Base-by-base conservation (phyloP, 768 basidiomycete genomes). In the Lyophyllum semitale region DNA sequence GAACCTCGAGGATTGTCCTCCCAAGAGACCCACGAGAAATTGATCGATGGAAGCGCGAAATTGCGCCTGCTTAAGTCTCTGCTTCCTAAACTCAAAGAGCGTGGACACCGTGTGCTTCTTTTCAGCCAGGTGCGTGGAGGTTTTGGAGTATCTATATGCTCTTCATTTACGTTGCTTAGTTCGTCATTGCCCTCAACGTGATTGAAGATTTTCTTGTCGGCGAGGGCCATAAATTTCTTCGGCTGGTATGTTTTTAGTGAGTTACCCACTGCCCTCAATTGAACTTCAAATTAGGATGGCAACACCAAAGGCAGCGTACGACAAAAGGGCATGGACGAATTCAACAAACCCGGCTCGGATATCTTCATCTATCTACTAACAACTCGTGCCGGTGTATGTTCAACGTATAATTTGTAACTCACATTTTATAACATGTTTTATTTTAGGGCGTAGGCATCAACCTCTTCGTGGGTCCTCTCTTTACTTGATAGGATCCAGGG, bases 301-400 rank as follows among this genome's bases (percentile, higher is more conserved):
- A 87, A 84, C 57, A 95, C 94, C 3, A 90, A 90, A 67, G 87
- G 91, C 62, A 76, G 78, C 4, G 83, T 84, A n/a, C 83, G 97
- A 22, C 97, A 99, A 68, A 93, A 92, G 67, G 87, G 85, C 45
- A 97, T 99, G 87, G 97, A 99, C 61, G 86, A 87, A 58, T 99
- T 91, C 78, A 98, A 99, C 71, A 86, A 83, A 35, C 87, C 87
- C 4, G 83, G 81, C 32, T 98, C 95, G 1, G 92, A 95, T 46
- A 73, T 88, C 51, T 96, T 95, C 70, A 87, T 98, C 58, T 99
- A 93, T 71, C 76, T 99, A 2, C 78, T 99, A 37, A 90, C 93
- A 4, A 93, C 95, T 32, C 85, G 96, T 27, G 97, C 96, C 38
- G 95, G 96, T 15, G 81, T 81, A 70, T 55, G 76, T 62, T 53